Base-by-base conservation (phyloP, 129 eudicot genomes). In the Flaveria linearis region DNA sequence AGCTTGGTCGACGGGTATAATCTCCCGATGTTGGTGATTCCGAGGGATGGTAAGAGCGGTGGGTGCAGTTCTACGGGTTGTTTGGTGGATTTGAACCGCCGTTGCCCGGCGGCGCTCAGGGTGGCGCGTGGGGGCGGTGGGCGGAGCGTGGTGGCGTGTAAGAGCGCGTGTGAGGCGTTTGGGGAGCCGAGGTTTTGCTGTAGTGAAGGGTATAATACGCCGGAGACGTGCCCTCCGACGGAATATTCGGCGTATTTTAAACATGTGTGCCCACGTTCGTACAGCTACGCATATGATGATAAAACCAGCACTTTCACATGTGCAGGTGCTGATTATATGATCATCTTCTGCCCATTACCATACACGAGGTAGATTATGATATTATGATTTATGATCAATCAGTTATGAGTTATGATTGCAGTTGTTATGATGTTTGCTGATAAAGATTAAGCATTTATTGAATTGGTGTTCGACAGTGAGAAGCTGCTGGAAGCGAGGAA, bases 91-190 rank as follows among this genome's bases (percentile, higher is more conserved):
- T 43, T 92, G 74, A 92, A 92, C 87, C 84, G 90, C 55, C 89
- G 84, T n/a, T 92, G 98, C 39, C 98, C 96, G 7, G 41, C 71
- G 18, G 90, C 55, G 17, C 76, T 92, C 53, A 82, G 81, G 74
- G 96, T 90, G 83, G 73, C 81, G 81, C 82, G 81, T 76, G 78
- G 82, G 50, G 78, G 81, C 10, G 66, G 79, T 23, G 82, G 87
- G 26, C 39, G 80, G 64, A 66, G 80, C 53, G 81, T 88, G 52
- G 90, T 91, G 58, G 97, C 97, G 52, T 91, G 97, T 74, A 91
- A 78, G 88, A 92, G 97, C 84, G 97, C 97, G 78, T 90, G 98
- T 68, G 98, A 88, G 85, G 94, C 96, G 69, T 92, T 88, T 75
- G 89, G 91, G 15, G 91, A 86, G 66, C 98, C 98, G 14, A 50